phyloP scores from a whole-genome alignment of 2,329 filamentous ascomycete species.

The Beauveria australis region DNA sequence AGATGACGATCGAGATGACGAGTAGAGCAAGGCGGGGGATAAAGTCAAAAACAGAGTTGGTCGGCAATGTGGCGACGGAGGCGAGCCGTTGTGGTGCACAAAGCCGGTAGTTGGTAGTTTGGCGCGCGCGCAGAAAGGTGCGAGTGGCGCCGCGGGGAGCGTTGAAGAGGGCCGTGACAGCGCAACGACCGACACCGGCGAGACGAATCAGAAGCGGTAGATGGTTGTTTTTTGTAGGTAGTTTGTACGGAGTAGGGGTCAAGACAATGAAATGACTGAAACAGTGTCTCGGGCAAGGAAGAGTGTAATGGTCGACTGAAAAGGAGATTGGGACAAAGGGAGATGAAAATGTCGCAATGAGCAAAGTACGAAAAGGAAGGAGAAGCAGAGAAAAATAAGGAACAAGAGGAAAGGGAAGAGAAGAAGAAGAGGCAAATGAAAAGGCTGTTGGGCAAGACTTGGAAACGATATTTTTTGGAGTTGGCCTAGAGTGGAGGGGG shows the following conservation, averaged over 20 bases:
- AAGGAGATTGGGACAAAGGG: not conserved
- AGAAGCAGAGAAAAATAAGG: not conserved
- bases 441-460: not conserved
- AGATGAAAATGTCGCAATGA: not conserved
- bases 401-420: not conserved
- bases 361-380: not conserved
- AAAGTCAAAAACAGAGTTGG: no score
- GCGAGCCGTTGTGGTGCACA: no score
- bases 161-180: no score
- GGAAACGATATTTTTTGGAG: not conserved
- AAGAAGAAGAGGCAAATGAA: not conserved
- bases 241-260: no score
- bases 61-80: no score
- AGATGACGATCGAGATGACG: not conserved
- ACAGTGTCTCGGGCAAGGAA: not conserved
- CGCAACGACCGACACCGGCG: not conserved
- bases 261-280: no score
- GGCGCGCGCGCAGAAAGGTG: no score
- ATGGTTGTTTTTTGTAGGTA: not conserved
- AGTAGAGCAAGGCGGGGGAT: not conserved
- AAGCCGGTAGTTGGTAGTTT: no score
- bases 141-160: no score
- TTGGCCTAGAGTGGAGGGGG: no score
- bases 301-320: not conserved
- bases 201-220: not conserved